A percentile compares a stretch with the other conserved stretches of the same genome.
phyloP scores from a whole-genome alignment of 768 basidiomycete species.

The Kockovaella imperatae region DNA sequence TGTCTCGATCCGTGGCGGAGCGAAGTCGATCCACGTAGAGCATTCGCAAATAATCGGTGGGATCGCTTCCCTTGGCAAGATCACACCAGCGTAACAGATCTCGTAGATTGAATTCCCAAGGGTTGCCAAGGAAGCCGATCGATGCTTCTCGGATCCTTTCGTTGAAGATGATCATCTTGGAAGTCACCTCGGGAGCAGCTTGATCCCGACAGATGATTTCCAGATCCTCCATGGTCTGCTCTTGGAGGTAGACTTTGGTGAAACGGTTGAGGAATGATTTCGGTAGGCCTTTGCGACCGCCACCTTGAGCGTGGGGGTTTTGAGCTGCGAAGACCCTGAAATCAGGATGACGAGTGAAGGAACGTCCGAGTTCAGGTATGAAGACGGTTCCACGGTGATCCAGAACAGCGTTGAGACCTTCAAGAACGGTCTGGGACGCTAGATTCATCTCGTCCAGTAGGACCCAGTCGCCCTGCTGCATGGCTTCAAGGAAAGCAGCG shows the following conservation, averaged over 20 bases:
- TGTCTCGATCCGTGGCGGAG: constrained; percentile 56
- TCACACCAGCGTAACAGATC: constrained; percentile 85
- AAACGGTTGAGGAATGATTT: constrained; percentile 97
- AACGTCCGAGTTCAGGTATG: constrained; percentile 85
- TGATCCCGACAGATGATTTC: constrained; percentile 67
- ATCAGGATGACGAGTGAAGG: constrained; percentile 78
- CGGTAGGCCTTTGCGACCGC: constrained; percentile 92
- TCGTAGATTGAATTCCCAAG: constrained; percentile 98
- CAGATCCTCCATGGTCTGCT: constrained; percentile 69
- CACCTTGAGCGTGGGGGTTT: constrained; percentile 91
- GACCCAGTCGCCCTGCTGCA: constrained; percentile 97
- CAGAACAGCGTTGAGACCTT: constrained; percentile 90
- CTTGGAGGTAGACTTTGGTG: constrained; percentile 91
- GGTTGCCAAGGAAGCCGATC: constrained; percentile 72
- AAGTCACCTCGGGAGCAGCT: constrained; percentile 53
- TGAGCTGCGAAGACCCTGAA: constrained; percentile 98
- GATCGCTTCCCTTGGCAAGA: constrained; percentile 48
- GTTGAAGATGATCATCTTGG: constrained; percentile 77
- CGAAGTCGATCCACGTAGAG: constrained; percentile 85
- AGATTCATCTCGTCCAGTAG: constrained; percentile 98
- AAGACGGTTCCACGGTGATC: constrained; percentile 93
- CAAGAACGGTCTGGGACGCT: constrained; percentile 89
- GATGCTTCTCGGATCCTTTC: constrained; percentile 61
- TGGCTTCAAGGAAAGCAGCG: constrained; percentile 83
- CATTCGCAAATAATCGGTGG: constrained; percentile 58